Percentiles rank a stretch among this genome's conserved stretches.
Evolutionary conservation across 768 basidiomycete species (phyloP).

Genomic region (Lentinula guzmanii): DNA sequence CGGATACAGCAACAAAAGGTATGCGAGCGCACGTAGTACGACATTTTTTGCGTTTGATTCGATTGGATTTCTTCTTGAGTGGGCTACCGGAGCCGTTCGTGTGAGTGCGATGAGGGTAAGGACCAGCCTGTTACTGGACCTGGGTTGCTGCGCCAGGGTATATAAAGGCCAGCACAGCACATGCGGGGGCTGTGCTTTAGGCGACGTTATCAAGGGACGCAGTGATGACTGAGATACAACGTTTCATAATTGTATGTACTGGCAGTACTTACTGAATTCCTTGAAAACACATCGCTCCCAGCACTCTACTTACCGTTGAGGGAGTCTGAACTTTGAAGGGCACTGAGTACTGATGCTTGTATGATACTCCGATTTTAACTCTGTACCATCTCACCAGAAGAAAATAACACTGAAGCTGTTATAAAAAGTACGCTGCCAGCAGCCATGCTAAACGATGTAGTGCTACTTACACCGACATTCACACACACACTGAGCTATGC

Average conservation of each 20-base stretch:
- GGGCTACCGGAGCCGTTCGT: neutral
- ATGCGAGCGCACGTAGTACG: slow-evolving; percentile 27
- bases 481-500: neutral
- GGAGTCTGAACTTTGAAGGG: too few relatives aligned
- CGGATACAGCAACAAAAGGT: slow-evolving; percentile 44
- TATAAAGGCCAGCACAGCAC: slow-evolving; percentile 22
- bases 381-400: too few relatives aligned
- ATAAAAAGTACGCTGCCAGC: too few relatives aligned
- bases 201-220: neutral
- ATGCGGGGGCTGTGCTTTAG: neutral
- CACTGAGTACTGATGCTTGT: too few relatives aligned
- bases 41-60: slow-evolving; percentile 16
- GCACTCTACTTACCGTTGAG: too few relatives aligned
- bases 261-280: too few relatives aligned
- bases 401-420: too few relatives aligned
- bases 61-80: neutral
- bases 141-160: slow-evolving; percentile 24
- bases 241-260: neutral
- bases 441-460: too few relatives aligned
- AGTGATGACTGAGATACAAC: neutral
- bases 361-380: too few relatives aligned
- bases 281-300: too few relatives aligned
- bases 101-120: slow-evolving; percentile 20
- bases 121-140: slow-evolving; percentile 28
- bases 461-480: neutral